Base-by-base conservation (phyloP, 352 stramenopile genomes). In the Phytophthora nicotianae region DNA sequence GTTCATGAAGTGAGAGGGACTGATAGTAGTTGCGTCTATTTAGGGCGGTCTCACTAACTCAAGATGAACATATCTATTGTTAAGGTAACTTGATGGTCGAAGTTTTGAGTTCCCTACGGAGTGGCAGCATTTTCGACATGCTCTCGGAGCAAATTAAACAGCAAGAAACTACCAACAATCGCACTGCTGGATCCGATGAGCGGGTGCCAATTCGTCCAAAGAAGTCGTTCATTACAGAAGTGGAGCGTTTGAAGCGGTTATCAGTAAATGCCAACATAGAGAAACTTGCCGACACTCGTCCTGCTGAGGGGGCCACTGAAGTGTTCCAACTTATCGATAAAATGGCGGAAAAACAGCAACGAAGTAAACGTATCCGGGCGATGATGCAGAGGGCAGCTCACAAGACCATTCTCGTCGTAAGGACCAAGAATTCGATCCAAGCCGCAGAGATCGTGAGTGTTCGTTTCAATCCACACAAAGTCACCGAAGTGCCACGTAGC, bases 381-480 rank as follows among this genome's bases (percentile, higher is more conserved):
- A 68, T 89, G 55, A 85, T 91, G 50, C 83, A 90, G 35, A 70
- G 78, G 40, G 83, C 83, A 17, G 83, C 83, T 8, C 74, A 91
- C 58, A 88, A 87, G 54, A 91, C 83, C 1, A 83, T 91, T 32
- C 70, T 91, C 11, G 80, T 91, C 5, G 81, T 91, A 4, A 80
- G 83, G 4, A 73, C 83, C 1, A 90, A 90, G 50, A 89, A 88
- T 41, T 81, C 83, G 0, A 87, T 80, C 27, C 80, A 89, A 54
- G 79, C 80, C 5, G 78, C 80, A 10, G 80, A 91, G 41, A 78
- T 81, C 24, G 81, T 89, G 21, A 89, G 78, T 2, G 71, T 91
- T 4, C 75, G 77, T 13, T 92, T 86, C 63, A 65, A 72, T 35
- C 68, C 68, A 7, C 48, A 74, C 46, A 67, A 70, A 20, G 58